These are phyloP conservation scores for Fusarium ambrosium DNA, from an alignment of 2,329 filamentous ascomycete species.

Conservation along the genomic window DNA sequence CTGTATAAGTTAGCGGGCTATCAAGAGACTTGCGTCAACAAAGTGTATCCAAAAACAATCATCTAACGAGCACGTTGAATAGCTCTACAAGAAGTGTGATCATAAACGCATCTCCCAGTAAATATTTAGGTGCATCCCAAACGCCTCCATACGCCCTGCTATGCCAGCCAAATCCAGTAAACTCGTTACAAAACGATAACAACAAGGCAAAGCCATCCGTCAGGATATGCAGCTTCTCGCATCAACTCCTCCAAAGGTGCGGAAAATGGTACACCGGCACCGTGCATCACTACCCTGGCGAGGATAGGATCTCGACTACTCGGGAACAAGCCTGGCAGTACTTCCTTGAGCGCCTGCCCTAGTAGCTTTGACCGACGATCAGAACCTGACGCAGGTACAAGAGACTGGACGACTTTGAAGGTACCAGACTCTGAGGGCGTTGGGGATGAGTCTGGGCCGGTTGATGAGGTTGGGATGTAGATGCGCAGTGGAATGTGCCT, in stretches of 20 bases:
- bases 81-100: constrained; percentile 5
- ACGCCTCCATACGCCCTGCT: constrained; percentile 34
- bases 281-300: constrained; percentile 88
- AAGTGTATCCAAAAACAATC: constrained; percentile 3
- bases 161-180: constrained; percentile 6
- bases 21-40: not conserved
- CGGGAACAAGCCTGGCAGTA: constrained; percentile 88
- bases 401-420: constrained; percentile 81
- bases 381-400: constrained; percentile 67
- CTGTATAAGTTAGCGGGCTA: constrained; percentile 5
- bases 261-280: constrained; percentile 82
- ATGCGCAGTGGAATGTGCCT: constrained; percentile 89
- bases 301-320: constrained; percentile 87
- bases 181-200: constrained; percentile 73
- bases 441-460: constrained; percentile 48
- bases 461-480: constrained; percentile 81
- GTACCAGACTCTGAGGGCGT: constrained; percentile 58
- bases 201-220: constrained; percentile 91
- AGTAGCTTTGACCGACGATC: constrained; percentile 65
- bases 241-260: constrained; percentile 87
- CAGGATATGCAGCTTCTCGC: constrained; percentile 85
- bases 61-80: constrained; percentile 3
- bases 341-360: constrained; percentile 79
- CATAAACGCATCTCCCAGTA: constrained; percentile 5
- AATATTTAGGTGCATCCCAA: constrained; percentile 12